These are phyloP conservation scores for Floccularia luteovirens DNA, from an alignment of 768 basidiomycete species.

Conservation along the genomic window DNA sequence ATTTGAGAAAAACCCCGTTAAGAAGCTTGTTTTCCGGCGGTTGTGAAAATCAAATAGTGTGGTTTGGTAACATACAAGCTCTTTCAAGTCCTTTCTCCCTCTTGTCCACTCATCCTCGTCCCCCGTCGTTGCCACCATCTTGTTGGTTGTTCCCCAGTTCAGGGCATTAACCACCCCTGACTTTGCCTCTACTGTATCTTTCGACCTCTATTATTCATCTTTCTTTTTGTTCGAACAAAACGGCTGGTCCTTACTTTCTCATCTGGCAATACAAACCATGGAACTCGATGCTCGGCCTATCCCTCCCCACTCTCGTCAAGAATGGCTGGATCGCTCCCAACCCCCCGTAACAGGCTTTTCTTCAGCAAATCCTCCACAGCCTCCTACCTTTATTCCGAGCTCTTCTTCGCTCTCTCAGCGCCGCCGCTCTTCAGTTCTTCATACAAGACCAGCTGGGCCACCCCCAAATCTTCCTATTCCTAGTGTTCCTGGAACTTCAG, in stretches of 20 bases:
- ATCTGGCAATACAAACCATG: slow-evolving; percentile 15
- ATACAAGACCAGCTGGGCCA: slow-evolving; percentile 58
- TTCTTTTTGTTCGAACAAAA: too few relatives aligned
- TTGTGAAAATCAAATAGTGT: too few relatives aligned
- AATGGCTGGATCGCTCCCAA: slow-evolving; percentile 26
- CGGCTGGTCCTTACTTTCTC: too few relatives aligned
- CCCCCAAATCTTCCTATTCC: slow-evolving; percentile 75
- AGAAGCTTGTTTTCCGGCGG: too few relatives aligned
- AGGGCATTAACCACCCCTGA: too few relatives aligned
- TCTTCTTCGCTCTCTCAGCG: slow-evolving; percentile 34
- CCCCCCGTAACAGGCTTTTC: slow-evolving; percentile 22
- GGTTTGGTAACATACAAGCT: too few relatives aligned
- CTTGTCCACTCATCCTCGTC: too few relatives aligned
- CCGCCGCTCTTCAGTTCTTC: slow-evolving; percentile 63
- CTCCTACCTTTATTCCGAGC: slow-evolving; percentile 14
- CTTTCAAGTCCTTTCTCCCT: too few relatives aligned
- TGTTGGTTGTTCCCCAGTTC: too few relatives aligned
- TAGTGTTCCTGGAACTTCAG: slow-evolving; percentile 39
- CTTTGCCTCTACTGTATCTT: too few relatives aligned
- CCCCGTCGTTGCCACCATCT: too few relatives aligned
- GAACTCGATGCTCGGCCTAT: slow-evolving; percentile 26
- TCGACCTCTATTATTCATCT: background rate
- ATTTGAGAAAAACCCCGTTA: too few relatives aligned
- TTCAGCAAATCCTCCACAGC: slow-evolving; percentile 15
- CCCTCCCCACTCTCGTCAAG: slow-evolving; percentile 20